Evolutionary conservation across 805 yeast species (phyloP).

Genomic region (Peterozyma toletana): DNA sequence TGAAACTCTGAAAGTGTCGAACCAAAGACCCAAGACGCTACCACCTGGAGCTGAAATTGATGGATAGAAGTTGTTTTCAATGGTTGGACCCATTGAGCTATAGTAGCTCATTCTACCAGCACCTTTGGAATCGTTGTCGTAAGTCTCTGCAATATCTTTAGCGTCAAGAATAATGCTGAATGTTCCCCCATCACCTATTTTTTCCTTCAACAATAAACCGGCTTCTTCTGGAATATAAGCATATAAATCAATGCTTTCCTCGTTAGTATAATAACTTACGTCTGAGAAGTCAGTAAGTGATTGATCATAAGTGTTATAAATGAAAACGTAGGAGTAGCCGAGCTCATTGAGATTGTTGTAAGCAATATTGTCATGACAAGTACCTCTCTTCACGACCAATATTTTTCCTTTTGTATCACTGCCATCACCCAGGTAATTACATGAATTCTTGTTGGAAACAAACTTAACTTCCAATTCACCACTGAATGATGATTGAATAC

Average conservation of each 20-base stretch:
- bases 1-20: constrained; percentile 2
- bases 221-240: constrained; percentile 4
- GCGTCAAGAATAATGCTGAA: background rate
- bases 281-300: background rate
- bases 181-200: constrained; percentile 1
- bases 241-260: background rate
- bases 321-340: background rate
- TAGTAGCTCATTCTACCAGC: constrained; percentile 10
- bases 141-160: background rate
- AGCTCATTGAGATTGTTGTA: background rate
- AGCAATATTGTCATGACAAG: background rate
- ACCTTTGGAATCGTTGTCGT: constrained; percentile 3
- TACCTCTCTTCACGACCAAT: constrained; percentile 2
- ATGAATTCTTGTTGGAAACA: too few relatives aligned
- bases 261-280: background rate
- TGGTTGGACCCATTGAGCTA: constrained; percentile 15
- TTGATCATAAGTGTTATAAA: constrained; percentile 2
- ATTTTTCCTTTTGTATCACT: too few relatives aligned
- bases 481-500: too few relatives aligned
- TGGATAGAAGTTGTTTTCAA: constrained; percentile 13
- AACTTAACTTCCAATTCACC: too few relatives aligned
- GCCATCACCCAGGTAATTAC: too few relatives aligned
- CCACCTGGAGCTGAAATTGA: constrained; percentile 16
- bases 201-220: constrained; percentile 7
- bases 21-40: constrained; percentile 9